A percentile compares a stretch with the other conserved stretches of the same genome.
These are phyloP conservation scores for Liriodendron chinense DNA, from an alignment of 164 flowering plant genomes.

Conservation along the genomic window DNA sequence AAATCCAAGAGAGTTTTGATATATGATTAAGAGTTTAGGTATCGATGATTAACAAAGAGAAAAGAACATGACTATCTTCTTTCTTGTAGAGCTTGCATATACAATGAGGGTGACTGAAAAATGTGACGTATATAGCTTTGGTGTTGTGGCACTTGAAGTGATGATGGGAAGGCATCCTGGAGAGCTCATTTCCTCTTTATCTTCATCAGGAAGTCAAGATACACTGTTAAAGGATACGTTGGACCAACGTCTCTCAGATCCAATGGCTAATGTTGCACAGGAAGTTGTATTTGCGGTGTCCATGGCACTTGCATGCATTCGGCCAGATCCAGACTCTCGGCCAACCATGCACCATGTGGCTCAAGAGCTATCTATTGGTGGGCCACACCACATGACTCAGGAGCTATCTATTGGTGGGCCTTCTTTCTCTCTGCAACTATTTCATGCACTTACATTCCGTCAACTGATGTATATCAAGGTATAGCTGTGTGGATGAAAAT, in stretches of 20 bases:
- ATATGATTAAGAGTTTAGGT: too few species aligned
- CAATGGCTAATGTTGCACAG: conserved; percentile 4
- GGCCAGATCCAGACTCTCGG: conserved; percentile 13
- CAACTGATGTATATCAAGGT: too few species aligned
- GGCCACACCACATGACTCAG: too few species aligned
- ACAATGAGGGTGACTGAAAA: conserved; percentile 12
- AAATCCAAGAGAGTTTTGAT: too few species aligned
- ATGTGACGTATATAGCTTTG: conserved; percentile 19
- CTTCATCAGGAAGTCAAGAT: background rate
- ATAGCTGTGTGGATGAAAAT: too few species aligned
- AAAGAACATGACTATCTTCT: too few species aligned
- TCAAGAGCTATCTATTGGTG: too few species aligned
- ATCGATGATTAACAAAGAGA: too few species aligned
- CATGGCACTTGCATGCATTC: conserved; percentile 19
- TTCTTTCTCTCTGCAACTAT: too few species aligned
- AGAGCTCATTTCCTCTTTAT: conserved; percentile 5
- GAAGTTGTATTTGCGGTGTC: conserved; percentile 3
- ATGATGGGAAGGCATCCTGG: conserved; percentile 19
- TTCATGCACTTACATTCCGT: too few species aligned
- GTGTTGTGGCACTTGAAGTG: conserved; percentile 14
- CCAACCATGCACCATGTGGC: conserved; percentile 20
- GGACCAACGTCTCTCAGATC: conserved; percentile 18
- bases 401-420: conserved; percentile 1
- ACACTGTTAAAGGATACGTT: background rate
- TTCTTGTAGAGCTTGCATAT: conserved; percentile 14